A percentile compares a stretch with the other conserved stretches of the same genome.
Evolutionary conservation across 108 stramenopile genomes (phyloP).

Genomic region (Discostella stelligeroides): DNA sequence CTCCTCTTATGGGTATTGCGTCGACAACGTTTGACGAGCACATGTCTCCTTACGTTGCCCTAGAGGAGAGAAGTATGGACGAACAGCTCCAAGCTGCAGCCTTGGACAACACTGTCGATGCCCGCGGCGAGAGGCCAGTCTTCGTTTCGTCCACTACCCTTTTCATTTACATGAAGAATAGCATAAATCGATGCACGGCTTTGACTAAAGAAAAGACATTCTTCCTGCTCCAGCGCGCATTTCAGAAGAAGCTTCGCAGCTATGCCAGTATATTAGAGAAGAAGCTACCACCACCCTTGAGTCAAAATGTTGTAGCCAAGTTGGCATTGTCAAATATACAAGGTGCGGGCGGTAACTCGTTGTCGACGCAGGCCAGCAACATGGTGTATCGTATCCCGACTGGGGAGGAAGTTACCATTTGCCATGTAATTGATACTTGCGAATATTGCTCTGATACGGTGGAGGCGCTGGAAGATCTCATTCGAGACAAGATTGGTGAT

Average conservation of each 20-base stretch:
- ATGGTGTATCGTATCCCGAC: constrained; percentile 68
- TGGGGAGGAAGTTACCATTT: constrained; percentile 89
- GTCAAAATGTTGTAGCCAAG: constrained; percentile 41
- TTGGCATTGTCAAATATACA: constrained; percentile 55
- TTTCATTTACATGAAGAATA: constrained; percentile 97
- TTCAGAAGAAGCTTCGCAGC: constrained; percentile 79
- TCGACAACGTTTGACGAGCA: constrained; percentile 93
- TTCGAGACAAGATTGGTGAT: constrained; percentile 89
- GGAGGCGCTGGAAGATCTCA: constrained; percentile 93
- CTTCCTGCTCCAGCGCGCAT: constrained; percentile 87
- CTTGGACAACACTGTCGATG: constrained; percentile 85
- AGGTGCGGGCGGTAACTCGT: constrained; percentile 7
- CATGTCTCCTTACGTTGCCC: constrained; percentile 94
- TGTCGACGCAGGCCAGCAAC: constrained; percentile 16
- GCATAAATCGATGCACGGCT: constrained; percentile 92
- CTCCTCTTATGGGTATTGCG: constrained; percentile 78
- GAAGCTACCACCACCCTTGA: constrained; percentile 71
- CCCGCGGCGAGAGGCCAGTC: constrained; percentile 91
- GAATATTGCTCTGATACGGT: constrained; percentile 98
- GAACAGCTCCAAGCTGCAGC: constrained; percentile 79
- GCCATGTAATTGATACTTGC: constrained; percentile 95
- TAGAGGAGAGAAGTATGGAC: constrained; percentile 92
- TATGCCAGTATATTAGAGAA: constrained; percentile 85
- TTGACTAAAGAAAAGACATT: constrained; percentile 96
- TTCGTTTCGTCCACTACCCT: constrained; percentile 91